A percentile compares a stretch with the other conserved stretches of the same genome.
These are phyloP conservation scores for Paramecium tetraurelia DNA, from an alignment of 73 alveolate genomes.

Conservation along the genomic window DNA sequence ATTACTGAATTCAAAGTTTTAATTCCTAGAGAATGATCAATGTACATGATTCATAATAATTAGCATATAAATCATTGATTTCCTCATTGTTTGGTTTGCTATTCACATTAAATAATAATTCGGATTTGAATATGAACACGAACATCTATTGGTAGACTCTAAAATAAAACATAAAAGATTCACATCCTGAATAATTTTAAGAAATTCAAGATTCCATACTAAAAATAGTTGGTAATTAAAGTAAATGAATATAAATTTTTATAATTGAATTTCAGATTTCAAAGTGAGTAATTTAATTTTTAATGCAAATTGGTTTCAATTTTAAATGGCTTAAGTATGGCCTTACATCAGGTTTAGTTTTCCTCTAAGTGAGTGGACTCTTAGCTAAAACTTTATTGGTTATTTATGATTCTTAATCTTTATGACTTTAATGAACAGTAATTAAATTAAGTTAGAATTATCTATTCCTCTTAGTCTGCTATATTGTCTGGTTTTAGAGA, in stretches of 20 bases:
- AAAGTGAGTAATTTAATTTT: neutral
- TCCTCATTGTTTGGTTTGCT: neutral
- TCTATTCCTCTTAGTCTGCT: neutral
- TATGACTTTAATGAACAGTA: neutral
- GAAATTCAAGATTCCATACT: neutral
- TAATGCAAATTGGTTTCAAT: neutral
- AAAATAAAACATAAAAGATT: neutral
- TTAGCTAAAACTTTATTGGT: neutral
- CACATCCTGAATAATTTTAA: neutral
- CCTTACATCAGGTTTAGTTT: neutral
- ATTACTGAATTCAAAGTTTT: neutral
- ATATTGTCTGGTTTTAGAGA: neutral
- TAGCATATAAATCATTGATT: neutral
- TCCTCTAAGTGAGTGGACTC: neutral
- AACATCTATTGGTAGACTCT: neutral
- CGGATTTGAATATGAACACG: neutral
- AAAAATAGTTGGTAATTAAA: neutral
- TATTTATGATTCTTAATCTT: neutral
- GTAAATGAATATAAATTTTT: neutral
- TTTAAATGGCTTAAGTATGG: neutral
- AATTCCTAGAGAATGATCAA: neutral
- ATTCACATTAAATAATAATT: neutral
- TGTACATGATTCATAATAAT: neutral
- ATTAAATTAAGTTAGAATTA: neutral
- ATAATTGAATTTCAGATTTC: neutral